These are phyloP conservation scores for Ichthyophonus hoferi DNA, from an alignment of 208 protist genomes.

Conservation along the genomic window DNA sequence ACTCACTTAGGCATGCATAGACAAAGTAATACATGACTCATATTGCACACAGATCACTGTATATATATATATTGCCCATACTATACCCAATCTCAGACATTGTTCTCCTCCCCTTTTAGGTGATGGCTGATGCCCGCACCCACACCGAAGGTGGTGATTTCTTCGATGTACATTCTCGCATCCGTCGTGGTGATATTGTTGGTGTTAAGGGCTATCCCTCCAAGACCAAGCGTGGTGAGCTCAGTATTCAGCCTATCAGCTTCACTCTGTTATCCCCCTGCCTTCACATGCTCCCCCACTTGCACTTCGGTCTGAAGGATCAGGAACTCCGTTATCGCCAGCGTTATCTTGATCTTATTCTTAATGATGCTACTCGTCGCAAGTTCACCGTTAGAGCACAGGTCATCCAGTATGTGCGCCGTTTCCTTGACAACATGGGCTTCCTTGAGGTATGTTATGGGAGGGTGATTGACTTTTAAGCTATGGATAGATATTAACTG, in stretches of 20 bases:
- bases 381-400: slow-evolving; percentile 83
- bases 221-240: slow-evolving; percentile 65
- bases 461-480: neutral
- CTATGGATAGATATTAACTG: too few species aligned
- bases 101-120: neutral
- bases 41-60: too few species aligned
- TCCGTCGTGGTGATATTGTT: slow-evolving; percentile 97
- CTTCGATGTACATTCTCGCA: slow-evolving; percentile 66
- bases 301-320: slow-evolving; percentile 81
- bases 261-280: slow-evolving; percentile 84
- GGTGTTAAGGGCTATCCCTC: slow-evolving; percentile 83
- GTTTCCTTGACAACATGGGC: slow-evolving; percentile 87
- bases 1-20: slow-evolving; percentile 42
- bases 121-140: slow-evolving; percentile 52
- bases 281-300: slow-evolving; percentile 93
- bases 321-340: slow-evolving; percentile 89
- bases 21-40: neutral
- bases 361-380: slow-evolving; percentile 84
- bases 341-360: slow-evolving; percentile 98
- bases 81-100: neutral
- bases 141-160: slow-evolving; percentile 67
- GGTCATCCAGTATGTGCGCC: slow-evolving; percentile 93
- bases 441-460: slow-evolving; percentile 80
- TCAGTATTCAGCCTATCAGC: slow-evolving; percentile 67
- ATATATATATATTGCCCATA: too few species aligned